Evolutionary conservation across 2,329 filamentous ascomycete species (phyloP).

Genomic region (Arthroderma sp.): DNA sequence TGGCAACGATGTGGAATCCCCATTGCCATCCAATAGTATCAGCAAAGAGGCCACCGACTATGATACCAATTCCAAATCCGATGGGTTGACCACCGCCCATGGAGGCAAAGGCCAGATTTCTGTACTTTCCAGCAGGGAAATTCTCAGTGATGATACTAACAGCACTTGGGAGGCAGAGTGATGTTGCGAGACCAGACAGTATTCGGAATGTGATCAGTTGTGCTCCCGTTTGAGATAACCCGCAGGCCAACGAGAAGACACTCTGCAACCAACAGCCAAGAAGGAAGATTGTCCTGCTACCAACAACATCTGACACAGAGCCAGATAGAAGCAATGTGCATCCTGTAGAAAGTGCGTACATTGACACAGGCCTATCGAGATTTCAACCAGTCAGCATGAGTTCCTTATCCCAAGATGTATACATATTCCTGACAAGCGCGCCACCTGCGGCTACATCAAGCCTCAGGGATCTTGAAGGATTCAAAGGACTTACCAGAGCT

Average conservation of each 20-base stretch:
- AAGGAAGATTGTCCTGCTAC: slow-evolving; percentile 34
- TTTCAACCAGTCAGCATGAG: no score
- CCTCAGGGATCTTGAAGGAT: no score
- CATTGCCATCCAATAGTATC: slow-evolving; percentile 40
- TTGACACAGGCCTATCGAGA: slow-evolving; percentile 17
- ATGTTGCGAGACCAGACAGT: slow-evolving; percentile 31
- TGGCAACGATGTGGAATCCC: slow-evolving; percentile 38
- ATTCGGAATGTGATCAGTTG: slow-evolving; percentile 36
- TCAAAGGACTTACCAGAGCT: no score
- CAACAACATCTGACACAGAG: slow-evolving; percentile 38
- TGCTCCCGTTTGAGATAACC: slow-evolving; percentile 22
- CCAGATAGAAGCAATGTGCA: slow-evolving; percentile 37
- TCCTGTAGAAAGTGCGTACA: slow-evolving; percentile 22
- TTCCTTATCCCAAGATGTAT: no score
- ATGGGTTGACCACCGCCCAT: slow-evolving; percentile 38
- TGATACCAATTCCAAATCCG: slow-evolving; percentile 37
- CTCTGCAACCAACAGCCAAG: slow-evolving; percentile 31
- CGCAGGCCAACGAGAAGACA: slow-evolving; percentile 30
- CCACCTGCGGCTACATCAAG: no score
- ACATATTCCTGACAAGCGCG: no score
- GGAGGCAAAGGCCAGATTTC: slow-evolving; percentile 40
- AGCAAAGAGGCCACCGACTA: slow-evolving; percentile 39
- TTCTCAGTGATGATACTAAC: slow-evolving; percentile 36
- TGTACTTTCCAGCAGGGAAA: slow-evolving; percentile 29
- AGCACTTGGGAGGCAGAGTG: slow-evolving; percentile 33